A percentile compares a stretch with the other conserved stretches of the same genome.
These are phyloP conservation scores for Aphanomyces invadans DNA, from an alignment of 352 stramenopile species.

Conservation along the genomic window DNA sequence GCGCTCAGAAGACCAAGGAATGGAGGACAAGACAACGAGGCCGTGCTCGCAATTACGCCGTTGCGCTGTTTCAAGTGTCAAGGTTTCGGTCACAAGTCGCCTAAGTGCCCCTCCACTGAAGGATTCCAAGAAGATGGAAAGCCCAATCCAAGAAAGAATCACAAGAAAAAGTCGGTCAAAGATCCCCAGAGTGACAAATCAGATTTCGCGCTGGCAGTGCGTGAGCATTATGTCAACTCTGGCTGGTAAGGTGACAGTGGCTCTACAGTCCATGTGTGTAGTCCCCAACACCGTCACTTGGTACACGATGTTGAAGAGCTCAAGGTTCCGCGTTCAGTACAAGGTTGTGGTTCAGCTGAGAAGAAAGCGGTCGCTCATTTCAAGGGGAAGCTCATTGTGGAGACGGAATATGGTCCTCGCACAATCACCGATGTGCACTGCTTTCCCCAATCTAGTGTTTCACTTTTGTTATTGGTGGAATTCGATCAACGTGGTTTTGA, in stretches of 20 bases:
- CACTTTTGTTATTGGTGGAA: neutral
- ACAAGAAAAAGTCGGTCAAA: neutral
- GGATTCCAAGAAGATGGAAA: neutral
- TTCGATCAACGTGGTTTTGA: neutral
- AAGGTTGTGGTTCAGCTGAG: neutral
- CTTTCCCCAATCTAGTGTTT: neutral
- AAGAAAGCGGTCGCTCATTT: neutral
- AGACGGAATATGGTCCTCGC: neutral
- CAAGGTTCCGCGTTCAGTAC: neutral
- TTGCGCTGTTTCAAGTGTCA: slow-evolving; percentile 1
- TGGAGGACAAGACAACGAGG: neutral
- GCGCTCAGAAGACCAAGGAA: neutral
- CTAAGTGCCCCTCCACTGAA: neutral
- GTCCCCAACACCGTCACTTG: neutral
- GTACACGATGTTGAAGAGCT: neutral
- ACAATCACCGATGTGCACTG: slow-evolving; percentile 6
- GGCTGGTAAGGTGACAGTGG: neutral
- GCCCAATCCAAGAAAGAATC: neutral
- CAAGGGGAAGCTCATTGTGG: slow-evolving; percentile 1
- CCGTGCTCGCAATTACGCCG: neutral
- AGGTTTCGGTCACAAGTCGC: neutral
- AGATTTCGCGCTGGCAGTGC: neutral
- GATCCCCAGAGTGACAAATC: neutral
- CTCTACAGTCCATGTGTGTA: slow-evolving; percentile 8
- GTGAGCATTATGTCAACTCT: neutral